Percentiles rank a stretch among this genome's conserved stretches.
phyloP scores from a whole-genome alignment of 257 asterid genomes.

The Euphrasia confusa region DNA sequence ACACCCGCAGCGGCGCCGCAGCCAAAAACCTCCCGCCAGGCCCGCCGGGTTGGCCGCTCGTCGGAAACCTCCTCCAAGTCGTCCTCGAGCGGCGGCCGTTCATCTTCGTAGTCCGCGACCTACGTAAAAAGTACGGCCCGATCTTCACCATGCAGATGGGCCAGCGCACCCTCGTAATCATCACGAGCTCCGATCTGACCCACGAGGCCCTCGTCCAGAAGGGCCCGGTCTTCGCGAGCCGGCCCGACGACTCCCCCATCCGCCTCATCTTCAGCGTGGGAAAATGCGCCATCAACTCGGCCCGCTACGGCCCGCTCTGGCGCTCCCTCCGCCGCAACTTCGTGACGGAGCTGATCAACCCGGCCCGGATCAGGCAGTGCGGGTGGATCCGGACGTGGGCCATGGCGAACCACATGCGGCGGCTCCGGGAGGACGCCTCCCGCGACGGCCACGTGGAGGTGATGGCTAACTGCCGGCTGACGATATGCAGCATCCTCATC shows the following conservation, averaged over 20 bases:
- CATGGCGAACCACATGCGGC: constrained; percentile 48
- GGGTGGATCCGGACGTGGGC: constrained; percentile 89
- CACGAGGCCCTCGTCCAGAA: constrained; percentile 81
- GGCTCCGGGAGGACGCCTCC: constrained; percentile 42
- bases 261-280: constrained; percentile 83
- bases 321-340: constrained; percentile 83
- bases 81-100: constrained; percentile 77
- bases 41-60: constrained; percentile 96
- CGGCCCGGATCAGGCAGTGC: constrained; percentile 76
- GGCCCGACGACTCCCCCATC: constrained; percentile 94
- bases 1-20: constrained; percentile 33
- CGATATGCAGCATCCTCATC: constrained; percentile 73
- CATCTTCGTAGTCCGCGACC: constrained; percentile 64
- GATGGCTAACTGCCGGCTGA: constrained; percentile 73
- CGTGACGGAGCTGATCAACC: constrained; percentile 86
- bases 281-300: constrained; percentile 94
- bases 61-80: constrained; percentile 79
- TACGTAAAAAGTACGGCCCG: constrained; percentile 77
- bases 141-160: constrained; percentile 98
- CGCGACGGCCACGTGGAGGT: constrained; percentile 67
- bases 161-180: constrained; percentile 64
- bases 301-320: constrained; percentile 93
- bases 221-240: constrained; percentile 75
- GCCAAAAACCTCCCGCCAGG: constrained; percentile 77
- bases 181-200: constrained; percentile 72